Evolutionary conservation across 106 monocot species (phyloP).

Genomic region (Allium fistulosum): DNA sequence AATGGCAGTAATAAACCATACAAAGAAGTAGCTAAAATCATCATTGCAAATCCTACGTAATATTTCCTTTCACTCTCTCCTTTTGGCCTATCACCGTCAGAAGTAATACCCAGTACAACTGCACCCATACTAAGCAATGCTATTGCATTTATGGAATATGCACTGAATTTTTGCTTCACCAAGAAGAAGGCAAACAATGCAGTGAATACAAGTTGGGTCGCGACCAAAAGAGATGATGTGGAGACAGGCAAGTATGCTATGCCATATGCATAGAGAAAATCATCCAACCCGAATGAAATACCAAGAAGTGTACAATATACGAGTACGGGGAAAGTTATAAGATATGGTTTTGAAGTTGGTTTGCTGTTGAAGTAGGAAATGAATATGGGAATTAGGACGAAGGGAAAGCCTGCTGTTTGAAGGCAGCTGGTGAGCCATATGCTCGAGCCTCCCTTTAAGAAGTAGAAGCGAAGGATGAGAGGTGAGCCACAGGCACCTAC

Average conservation of each 20-base stretch:
- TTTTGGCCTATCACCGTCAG: slow-evolving; percentile 5
- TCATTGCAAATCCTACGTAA: slow-evolving; percentile 16
- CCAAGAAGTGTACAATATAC: slow-evolving; percentile 1
- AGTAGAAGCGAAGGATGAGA: slow-evolving; percentile 56
- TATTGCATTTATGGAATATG: slow-evolving; percentile 18
- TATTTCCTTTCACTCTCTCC: slow-evolving; percentile 11
- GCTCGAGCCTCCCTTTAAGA: slow-evolving; percentile 50
- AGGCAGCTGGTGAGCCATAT: slow-evolving; percentile 52
- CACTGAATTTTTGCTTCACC: slow-evolving; percentile 11
- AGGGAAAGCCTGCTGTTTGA: slow-evolving; percentile 25
- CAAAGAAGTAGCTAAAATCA: slow-evolving; percentile 4
- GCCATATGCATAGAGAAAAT: slow-evolving; percentile 27
- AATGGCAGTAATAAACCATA: slow-evolving; percentile 16
- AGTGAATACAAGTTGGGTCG: slow-evolving; percentile 14
- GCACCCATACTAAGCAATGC: slow-evolving; percentile 20
- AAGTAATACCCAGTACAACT: slow-evolving; percentile 10
- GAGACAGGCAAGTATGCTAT: slow-evolving; percentile 15
- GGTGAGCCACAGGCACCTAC: slow-evolving; percentile 32
- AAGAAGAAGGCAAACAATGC: slow-evolving; percentile 16
- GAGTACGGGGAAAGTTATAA: slow-evolving; percentile 5
- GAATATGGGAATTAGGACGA: slow-evolving; percentile 14
- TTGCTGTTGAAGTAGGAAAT: slow-evolving; percentile 5
- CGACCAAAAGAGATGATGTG: neutral
- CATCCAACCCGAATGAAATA: slow-evolving; percentile 9
- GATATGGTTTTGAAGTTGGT: neutral